These are phyloP conservation scores for Colletotrichum costaricense DNA, from an alignment of 2,329 filamentous ascomycete genomes.

Conservation along the genomic window DNA sequence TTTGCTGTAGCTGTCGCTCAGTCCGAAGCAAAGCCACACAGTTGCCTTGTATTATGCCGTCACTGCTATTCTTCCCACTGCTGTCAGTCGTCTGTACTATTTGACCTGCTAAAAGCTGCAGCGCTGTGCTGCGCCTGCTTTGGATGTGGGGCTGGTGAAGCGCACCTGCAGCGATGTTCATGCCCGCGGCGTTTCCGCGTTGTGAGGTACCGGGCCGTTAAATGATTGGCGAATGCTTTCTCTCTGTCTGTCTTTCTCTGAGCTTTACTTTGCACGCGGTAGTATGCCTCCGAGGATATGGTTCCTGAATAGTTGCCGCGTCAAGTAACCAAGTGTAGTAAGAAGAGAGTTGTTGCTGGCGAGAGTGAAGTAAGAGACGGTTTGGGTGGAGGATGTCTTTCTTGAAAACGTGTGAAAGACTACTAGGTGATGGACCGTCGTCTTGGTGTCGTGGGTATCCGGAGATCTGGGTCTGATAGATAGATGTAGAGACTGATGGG, in stretches of 20 bases:
- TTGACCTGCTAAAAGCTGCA: background rate
- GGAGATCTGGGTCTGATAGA: slow-evolving; percentile 17
- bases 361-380: background rate
- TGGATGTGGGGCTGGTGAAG: slow-evolving; percentile 28
- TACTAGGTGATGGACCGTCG: slow-evolving; percentile 6
- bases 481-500: slow-evolving; percentile 31
- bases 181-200: slow-evolving; percentile 31
- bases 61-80: slow-evolving; percentile 12
- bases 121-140: slow-evolving; percentile 35
- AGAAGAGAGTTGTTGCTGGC: background rate
- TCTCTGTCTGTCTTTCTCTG: background rate
- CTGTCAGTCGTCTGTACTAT: slow-evolving; percentile 29
- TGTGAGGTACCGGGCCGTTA: slow-evolving; percentile 9
- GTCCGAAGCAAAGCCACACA: slow-evolving; percentile 33
- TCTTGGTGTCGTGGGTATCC: slow-evolving; percentile 1
- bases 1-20: slow-evolving; percentile 16
- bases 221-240: slow-evolving; percentile 3
- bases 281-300: background rate
- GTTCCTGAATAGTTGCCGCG: background rate
- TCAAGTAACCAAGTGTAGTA: background rate
- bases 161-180: slow-evolving; percentile 36
- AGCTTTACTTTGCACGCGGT: background rate
- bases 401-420: slow-evolving; percentile 9
- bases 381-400: background rate
- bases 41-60: slow-evolving; percentile 25